A percentile compares a stretch with the other conserved stretches of the same genome.
phyloP scores from a whole-genome alignment of 768 basidiomycete genomes.

The Antrodiella citrinella region DNA sequence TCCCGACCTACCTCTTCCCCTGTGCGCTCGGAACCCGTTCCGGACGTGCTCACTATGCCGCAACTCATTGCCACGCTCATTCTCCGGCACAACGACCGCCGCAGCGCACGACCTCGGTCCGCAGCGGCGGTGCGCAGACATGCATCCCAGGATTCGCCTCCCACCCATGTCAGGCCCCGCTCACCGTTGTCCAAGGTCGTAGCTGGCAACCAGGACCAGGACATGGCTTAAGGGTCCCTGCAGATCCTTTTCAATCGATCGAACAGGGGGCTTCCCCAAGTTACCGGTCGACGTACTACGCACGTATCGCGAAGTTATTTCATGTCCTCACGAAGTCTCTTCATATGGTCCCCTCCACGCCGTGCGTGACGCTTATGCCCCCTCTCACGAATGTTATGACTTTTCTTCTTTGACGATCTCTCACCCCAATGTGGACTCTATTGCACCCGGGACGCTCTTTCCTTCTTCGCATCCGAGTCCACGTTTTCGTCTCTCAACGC shows the following conservation, averaged over 20 bases:
- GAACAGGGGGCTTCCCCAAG: background rate
- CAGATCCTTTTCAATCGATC: background rate
- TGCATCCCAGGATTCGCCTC: background rate
- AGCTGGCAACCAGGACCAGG: background rate
- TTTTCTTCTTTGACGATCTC: background rate
- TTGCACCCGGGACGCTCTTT: background rate
- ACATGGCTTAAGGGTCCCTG: background rate
- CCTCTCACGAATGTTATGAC: background rate
- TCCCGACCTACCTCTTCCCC: background rate
- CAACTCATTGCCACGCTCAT: slow-evolving; percentile 20
- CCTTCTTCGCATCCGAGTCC: background rate
- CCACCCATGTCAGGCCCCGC: background rate
- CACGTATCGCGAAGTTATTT: too few species aligned
- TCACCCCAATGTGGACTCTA: background rate
- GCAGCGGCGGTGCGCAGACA: background rate
- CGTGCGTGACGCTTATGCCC: background rate
- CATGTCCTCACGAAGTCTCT: background rate
- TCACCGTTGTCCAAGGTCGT: background rate
- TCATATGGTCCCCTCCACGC: background rate
- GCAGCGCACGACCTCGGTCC: slow-evolving; percentile 12
- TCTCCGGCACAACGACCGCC: slow-evolving; percentile 19
- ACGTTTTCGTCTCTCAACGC: background rate
- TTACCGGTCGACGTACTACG: too few species aligned
- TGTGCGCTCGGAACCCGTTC: background rate
- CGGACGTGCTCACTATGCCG: slow-evolving; percentile 14